These are phyloP conservation scores for Helminthosporium solani DNA, from an alignment of 2,329 filamentous ascomycete genomes.

Conservation along the genomic window DNA sequence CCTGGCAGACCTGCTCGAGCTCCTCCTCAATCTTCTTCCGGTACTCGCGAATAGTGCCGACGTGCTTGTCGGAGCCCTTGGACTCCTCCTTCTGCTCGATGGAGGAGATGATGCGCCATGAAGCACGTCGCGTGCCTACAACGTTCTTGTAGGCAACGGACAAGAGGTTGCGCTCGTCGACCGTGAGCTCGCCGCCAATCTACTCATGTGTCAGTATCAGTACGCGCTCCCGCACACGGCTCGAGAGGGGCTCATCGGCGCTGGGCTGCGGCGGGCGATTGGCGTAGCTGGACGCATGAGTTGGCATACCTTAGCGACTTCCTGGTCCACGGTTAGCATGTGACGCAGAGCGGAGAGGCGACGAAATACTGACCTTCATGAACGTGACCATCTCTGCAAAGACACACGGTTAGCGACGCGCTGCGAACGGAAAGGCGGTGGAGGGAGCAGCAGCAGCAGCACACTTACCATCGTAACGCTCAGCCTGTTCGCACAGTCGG, in stretches of 20 bases:
- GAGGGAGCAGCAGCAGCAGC: constrained; percentile 12
- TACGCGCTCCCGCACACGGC: too few relatives aligned
- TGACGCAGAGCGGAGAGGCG: constrained; percentile 6
- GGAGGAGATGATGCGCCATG: constrained; percentile 98
- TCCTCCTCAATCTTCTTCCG: constrained; percentile 97
- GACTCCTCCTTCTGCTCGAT: constrained; percentile 99
- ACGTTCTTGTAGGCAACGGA: constrained; percentile 99
- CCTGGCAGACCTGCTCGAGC: constrained; percentile 97
- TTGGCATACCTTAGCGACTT: constrained; percentile 82
- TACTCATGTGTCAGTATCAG: constrained; percentile 40
- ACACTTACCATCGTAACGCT: constrained; percentile 90
- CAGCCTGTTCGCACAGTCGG: constrained; percentile 99
- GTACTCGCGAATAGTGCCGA: constrained; percentile 91
- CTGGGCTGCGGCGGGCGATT: constrained; percentile 19
- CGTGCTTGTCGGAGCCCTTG: constrained; percentile 95
- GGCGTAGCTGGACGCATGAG: constrained; percentile 22
- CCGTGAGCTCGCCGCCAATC: constrained; percentile 67
- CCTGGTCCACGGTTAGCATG: constrained; percentile 55
- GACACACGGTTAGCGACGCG: constrained; percentile 37
- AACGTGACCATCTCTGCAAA: constrained; percentile 88
- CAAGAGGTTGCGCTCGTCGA: constrained; percentile 83
- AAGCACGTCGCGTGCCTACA: constrained; percentile 94
- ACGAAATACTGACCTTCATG: constrained; percentile 73
- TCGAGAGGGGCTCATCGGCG: background rate
- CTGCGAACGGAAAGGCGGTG: constrained; percentile 3